Evolutionary conservation across 2,329 filamentous ascomycete genomes (phyloP), one percentile per base, ranked within the genome.

Genomic region (Trichoderma koningiopsis): DNA sequence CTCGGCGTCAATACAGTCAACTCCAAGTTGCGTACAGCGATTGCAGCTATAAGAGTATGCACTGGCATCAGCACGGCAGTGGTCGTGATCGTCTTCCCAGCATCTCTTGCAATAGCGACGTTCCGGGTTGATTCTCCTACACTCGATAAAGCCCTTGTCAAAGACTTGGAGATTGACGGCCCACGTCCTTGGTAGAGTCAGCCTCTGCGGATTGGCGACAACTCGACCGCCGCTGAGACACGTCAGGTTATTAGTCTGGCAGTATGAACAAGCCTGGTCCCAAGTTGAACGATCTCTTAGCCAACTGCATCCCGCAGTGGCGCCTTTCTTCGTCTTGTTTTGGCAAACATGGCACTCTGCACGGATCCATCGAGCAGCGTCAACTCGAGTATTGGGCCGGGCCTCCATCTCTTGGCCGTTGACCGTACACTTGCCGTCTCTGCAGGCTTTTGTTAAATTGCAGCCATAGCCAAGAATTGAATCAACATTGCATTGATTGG

Each of bases 21-120:
- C 72, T 14, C 78, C 78, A 35, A 76, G 68, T 64, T 77, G 73
- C 11, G 74, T 72, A 68, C 78, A 80, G 33, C 73, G 72, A 52
- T 71, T 70, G 63, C 76, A 77, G 40, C 75, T 72, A 53, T 70
- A 71, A 5, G 33, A 40, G 19, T 71, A 70, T 0, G 49, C 22
- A n/a, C 37, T 33, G 5, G 70, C 70, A 40, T 72, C 31, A 5
- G 71, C 72, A 0, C 73, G 72, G 49, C 75, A 77, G 37, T 75
- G 73, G 3, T 52, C 47, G 19, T 66, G 64, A 3, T 29, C 65
- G 62, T 71, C 70, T 1, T 52, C 52, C 2, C 22, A 33, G 29
- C 75, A 75, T 31, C 58, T 53, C 10, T 40, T 19, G 63, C 75
- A 76, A 2, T 57, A 31, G 11, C 62, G 72, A 10, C 73, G 70